Conservation (phyloP, 345 rosid species). For the Salix dunnii region DNA sequence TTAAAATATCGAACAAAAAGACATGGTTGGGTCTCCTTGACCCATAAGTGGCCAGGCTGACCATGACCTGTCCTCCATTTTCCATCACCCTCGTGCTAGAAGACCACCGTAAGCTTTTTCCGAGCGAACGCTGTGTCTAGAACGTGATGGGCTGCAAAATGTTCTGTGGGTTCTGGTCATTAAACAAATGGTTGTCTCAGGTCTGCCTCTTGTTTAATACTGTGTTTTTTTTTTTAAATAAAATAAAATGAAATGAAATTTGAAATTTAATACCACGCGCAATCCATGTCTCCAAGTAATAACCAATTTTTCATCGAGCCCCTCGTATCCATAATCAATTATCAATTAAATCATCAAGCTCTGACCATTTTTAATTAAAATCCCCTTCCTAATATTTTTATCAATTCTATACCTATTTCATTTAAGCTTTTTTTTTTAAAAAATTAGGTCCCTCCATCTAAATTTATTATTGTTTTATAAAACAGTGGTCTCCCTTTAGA, state of each 20-base stretch:
- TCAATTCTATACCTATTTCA: background rate
- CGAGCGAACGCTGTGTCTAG: background rate
- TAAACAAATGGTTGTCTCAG: background rate
- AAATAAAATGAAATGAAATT: no score
- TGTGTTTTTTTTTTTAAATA: no score
- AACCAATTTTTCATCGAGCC: background rate
- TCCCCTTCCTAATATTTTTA: no score
- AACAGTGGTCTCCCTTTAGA: no score
- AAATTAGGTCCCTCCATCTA: background rate
- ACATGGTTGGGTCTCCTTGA: no score
- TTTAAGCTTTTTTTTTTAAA: no score
- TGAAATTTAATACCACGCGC: no score
- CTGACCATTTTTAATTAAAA: no score
- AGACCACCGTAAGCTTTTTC: background rate
- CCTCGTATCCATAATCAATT: background rate
- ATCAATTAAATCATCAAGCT: no score
- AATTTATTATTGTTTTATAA: no score
- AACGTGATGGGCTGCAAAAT: background rate
- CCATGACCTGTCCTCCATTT: background rate
- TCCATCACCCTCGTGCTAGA: background rate
- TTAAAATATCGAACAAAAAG: no score
- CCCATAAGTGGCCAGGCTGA: background rate
- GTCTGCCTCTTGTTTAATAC: no score
- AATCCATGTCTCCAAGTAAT: background rate
- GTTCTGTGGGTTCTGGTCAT: background rate